Conservation (phyloP, 371 early-diverging fungal genomes). For the Mortierella sp. region DNA sequence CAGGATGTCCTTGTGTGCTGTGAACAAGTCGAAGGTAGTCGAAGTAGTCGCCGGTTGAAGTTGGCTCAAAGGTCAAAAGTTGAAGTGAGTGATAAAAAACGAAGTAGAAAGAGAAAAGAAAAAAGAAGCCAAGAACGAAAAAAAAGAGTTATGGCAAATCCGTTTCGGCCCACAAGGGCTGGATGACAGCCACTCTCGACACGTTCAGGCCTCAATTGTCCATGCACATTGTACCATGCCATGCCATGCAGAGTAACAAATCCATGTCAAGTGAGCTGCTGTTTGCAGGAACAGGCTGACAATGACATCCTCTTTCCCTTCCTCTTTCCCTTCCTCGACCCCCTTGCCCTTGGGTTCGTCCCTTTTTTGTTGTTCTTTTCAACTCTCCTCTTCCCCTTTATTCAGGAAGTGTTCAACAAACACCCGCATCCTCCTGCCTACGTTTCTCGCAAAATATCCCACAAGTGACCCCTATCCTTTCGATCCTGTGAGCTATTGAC, state of each 20-base stretch:
- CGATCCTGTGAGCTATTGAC: conserved; percentile 7
- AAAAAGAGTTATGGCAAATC: neutral
- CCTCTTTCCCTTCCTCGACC: neutral
- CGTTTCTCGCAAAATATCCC: neutral
- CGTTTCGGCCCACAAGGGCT: neutral
- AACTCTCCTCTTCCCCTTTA: neutral
- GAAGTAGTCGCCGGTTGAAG: neutral
- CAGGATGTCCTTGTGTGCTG: neutral
- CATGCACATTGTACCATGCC: neutral
- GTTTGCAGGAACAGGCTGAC: neutral
- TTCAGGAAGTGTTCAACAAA: neutral
- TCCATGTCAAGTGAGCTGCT: conserved; percentile 2
- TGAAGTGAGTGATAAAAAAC: neutral
- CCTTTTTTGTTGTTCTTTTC: neutral
- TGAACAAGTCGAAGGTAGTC: neutral
- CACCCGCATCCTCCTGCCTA: neutral
- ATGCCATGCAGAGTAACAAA: neutral
- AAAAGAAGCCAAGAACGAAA: neutral
- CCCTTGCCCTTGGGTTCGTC: conserved; percentile 8
- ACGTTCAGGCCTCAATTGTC: neutral
- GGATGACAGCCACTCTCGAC: neutral
- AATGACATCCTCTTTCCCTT: neutral
- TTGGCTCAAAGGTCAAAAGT: neutral
- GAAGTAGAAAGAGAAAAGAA: neutral
- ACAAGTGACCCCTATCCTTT: neutral